A percentile compares a stretch with the other conserved stretches of the same genome.
Conservation (phyloP, 257 asterid species). For the Haberlea rhodopensis region DNA sequence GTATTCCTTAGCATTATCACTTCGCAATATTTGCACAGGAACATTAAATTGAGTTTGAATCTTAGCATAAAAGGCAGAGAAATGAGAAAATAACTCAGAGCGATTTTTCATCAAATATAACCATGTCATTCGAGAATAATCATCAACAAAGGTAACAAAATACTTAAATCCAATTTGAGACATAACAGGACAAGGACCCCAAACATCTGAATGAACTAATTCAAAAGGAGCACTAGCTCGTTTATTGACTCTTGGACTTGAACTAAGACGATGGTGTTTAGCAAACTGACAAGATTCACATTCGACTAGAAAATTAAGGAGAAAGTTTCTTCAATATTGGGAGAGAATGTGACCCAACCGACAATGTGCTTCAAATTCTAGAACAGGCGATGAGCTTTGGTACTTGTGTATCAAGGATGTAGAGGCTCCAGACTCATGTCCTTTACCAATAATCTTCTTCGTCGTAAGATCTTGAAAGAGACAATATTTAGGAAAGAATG, state of each 20-base stretch:
- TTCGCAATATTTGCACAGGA: no score
- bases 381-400: background rate
- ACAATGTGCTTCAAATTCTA: background rate
- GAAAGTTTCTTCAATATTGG: background rate
- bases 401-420: background rate
- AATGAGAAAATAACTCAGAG: no score
- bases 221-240: conserved; percentile 12
- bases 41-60: no score
- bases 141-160: conserved; percentile 20
- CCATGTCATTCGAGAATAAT: no score
- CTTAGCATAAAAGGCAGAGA: no score
- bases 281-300: conserved; percentile 27
- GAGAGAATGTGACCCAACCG: conserved; percentile 7
- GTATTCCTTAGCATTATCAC: no score
- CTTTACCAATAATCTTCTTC: conserved; percentile 6
- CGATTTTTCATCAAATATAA: no score
- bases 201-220: conserved; percentile 23
- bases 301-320: background rate
- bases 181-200: conserved; percentile 15
- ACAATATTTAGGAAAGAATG: background rate
- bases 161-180: background rate
- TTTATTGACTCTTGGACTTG: conserved; percentile 11
- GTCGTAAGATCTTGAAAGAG: background rate
- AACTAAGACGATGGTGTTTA: conserved; percentile 14
- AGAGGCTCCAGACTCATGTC: background rate